These are phyloP conservation scores for Cyclotella choctawhatcheeana DNA, from an alignment of 108 stramenopile genomes.

Conservation along the genomic window DNA sequence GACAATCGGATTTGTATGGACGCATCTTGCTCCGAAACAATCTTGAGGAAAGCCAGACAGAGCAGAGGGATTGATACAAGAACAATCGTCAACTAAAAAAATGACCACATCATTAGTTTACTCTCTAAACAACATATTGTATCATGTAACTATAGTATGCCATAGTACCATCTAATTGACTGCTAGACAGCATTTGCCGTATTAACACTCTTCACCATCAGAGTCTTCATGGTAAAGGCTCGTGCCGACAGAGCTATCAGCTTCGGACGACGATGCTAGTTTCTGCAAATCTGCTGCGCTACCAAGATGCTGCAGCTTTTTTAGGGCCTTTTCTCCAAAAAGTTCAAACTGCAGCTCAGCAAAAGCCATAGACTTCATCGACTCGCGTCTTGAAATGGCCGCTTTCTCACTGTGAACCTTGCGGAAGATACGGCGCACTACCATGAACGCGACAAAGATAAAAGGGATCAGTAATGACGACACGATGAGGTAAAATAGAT, in stretches of 20 bases:
- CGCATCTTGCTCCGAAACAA: constrained; percentile 58
- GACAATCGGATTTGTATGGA: constrained; percentile 70
- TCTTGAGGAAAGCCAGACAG: background rate
- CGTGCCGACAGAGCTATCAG: background rate
- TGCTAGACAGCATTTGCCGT: background rate
- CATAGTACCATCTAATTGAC: too few species aligned
- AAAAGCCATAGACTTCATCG: constrained; percentile 32
- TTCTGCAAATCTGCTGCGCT: constrained; percentile 19
- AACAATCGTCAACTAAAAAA: too few species aligned
- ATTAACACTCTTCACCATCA: background rate
- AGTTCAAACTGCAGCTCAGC: constrained; percentile 38
- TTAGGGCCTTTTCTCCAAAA: constrained; percentile 36
- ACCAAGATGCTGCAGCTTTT: constrained; percentile 29
- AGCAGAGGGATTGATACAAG: too few species aligned
- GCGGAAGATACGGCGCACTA: background rate
- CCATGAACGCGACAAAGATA: constrained; percentile 34
- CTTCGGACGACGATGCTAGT: constrained; percentile 10
- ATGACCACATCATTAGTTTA: too few species aligned
- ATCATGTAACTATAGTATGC: too few species aligned
- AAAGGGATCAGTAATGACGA: constrained; percentile 44
- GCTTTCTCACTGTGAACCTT: constrained; percentile 16
- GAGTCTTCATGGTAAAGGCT: background rate
- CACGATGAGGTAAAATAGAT: constrained; percentile 52
- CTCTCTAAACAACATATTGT: too few species aligned
- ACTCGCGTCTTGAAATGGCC: constrained; percentile 15